A percentile compares a stretch with the other conserved stretches of the same genome.
Conservation (phyloP, 768 basidiomycete genomes). For the Pisolithus tinctorius region DNA sequence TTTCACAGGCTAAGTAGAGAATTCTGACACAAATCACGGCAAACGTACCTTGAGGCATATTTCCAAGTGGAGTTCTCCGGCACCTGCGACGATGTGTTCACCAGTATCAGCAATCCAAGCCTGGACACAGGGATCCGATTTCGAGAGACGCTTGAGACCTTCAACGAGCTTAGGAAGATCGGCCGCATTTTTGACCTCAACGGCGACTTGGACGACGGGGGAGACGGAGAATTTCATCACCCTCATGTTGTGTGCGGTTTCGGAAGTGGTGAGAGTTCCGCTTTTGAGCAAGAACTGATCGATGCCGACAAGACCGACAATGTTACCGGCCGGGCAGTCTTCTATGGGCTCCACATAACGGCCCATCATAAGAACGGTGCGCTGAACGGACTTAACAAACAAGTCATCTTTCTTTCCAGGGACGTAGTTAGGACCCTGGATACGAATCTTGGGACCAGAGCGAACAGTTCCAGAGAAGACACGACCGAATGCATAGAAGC, state of each 20-base stretch:
- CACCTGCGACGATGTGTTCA: slow-evolving; percentile 98
- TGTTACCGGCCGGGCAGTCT: slow-evolving; percentile 98
- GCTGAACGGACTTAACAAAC: slow-evolving; percentile 96
- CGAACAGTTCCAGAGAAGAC: slow-evolving; percentile 98
- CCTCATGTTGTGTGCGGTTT: slow-evolving; percentile 99
- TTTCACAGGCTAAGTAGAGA: neutral
- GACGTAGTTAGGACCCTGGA: slow-evolving; percentile 97
- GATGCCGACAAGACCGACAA: slow-evolving; percentile 97
- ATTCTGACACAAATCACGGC: neutral
- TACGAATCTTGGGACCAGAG: slow-evolving; percentile 97
- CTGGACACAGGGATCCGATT: slow-evolving; percentile 99
- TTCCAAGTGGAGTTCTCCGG: slow-evolving; percentile 98
- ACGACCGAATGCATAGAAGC: slow-evolving; percentile 99
- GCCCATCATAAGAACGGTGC: slow-evolving; percentile 99
- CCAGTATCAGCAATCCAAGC: slow-evolving; percentile 88
- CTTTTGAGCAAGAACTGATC: slow-evolving; percentile 99
- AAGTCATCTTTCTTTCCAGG: slow-evolving; percentile 99
- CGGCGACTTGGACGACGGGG: slow-evolving; percentile 97
- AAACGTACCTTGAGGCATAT: slow-evolving; percentile 89
- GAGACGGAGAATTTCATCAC: slow-evolving; percentile 99
- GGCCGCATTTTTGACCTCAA: slow-evolving; percentile 99
- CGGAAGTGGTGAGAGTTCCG: slow-evolving; percentile 94
- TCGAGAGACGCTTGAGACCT: slow-evolving; percentile 99
- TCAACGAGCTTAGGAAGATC: slow-evolving; percentile 99
- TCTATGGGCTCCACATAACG: slow-evolving; percentile 97